Evolutionary conservation across 1,284 basidiomycete genomes (phyloP).

Genomic region (Heterobasidion annosum): DNA sequence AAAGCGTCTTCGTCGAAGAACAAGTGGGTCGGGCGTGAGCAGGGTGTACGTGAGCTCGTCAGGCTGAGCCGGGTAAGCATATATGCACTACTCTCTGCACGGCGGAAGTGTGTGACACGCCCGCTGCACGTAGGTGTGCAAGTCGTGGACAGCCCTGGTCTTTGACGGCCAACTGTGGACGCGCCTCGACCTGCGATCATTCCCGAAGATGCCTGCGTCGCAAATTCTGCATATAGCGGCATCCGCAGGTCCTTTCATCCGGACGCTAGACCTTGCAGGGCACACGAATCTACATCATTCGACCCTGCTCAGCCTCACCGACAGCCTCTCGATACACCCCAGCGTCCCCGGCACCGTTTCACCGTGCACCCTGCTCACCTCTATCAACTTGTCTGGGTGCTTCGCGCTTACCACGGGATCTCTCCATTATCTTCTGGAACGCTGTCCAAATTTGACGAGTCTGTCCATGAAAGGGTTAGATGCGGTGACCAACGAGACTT

Average conservation of each 20-base stretch:
- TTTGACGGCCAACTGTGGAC: constrained; percentile 88
- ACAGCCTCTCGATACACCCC: constrained; percentile 39
- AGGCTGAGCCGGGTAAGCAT: constrained; percentile 67
- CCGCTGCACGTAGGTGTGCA: constrained; percentile 58
- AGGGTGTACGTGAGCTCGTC: constrained; percentile 70
- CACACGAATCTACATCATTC: constrained; percentile 45
- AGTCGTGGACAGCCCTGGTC: constrained; percentile 68
- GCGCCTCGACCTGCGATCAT: constrained; percentile 49
- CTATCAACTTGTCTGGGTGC: constrained; percentile 73
- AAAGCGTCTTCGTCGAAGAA: constrained; percentile 39
- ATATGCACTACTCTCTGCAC: constrained; percentile 14
- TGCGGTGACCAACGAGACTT: constrained; percentile 66
- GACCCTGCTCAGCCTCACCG: constrained; percentile 41
- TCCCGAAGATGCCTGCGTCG: constrained; percentile 43
- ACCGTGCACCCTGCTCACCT: constrained; percentile 53
- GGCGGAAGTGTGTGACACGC: constrained; percentile 10
- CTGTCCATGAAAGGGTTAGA: constrained; percentile 62
- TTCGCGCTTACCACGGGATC: constrained; percentile 51
- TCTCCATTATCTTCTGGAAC: constrained; percentile 63
- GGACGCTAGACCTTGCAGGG: constrained; percentile 56
- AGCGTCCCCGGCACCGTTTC: constrained; percentile 20
- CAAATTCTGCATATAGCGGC: constrained; percentile 42
- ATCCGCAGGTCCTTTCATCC: constrained; percentile 59
- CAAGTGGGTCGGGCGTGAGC: constrained; percentile 66
- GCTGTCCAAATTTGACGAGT: constrained; percentile 50